Evolutionary conservation across 257 asterid genomes (phyloP), one percentile per base, ranked within the genome.

Genomic region (Lantana camara): DNA sequence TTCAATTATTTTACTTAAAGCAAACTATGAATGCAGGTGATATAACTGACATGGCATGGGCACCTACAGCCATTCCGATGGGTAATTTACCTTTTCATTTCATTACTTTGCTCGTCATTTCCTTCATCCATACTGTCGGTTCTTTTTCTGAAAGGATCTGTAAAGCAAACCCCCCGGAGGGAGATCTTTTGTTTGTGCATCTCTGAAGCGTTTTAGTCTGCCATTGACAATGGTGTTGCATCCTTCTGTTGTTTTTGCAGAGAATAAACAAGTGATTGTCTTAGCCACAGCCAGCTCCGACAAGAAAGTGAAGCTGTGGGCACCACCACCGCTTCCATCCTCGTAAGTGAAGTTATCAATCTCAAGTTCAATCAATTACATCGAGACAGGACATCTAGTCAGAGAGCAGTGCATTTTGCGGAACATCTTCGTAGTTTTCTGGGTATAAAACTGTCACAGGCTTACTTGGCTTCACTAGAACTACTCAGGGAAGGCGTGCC

Each of bases 241-340:
- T 29, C 49, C 19, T 77, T 66, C 23, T 48, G 8, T 50, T 44
- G 19, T 42, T 20, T 63, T 34, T 70, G 64, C 85, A 89, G 98
- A 91, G 65, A 85, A 76, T 35, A 83, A 85, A 63, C 70, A 55
- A 55, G 29, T 74, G 35, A 12, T 61, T 48, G 72, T 83, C 34
- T 76, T 93, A 63, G 96, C 95, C 44, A 90, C 99, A 5, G 67
- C 97, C 75, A 82, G 99, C 78, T 64, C 52, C 1, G 97, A 90
- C 84, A 93, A 87, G 91, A 93, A 93, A 69, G 96, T 90, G 68
- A 93, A 93, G 85, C 77, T 90, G 49, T 93, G 99, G 99, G 85
- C 86, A 22, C 83, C 96, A 47, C 98, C 98, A 49, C 58, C 67
- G 7, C 58, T 59, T 30, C 72, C 58, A 40, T 41, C 69, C 30